Evolutionary conservation across 805 yeast genomes (phyloP).

Genomic region (Helenozyma baotianmanensis): DNA sequence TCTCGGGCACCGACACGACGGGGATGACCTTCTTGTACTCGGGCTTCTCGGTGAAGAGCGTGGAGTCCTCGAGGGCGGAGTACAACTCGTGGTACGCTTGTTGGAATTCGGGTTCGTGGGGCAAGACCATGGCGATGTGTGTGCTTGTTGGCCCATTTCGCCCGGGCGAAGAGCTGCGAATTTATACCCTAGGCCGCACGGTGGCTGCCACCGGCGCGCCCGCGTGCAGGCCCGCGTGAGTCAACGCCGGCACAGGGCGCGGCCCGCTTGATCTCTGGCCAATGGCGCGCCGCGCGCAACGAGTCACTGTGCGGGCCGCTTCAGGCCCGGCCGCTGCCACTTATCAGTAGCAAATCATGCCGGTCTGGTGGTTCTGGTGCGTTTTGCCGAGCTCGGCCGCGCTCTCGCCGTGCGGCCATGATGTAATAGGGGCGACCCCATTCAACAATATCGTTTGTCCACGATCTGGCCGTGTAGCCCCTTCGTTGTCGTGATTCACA

Average conservation of each 20-base stretch:
- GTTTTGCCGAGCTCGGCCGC: background rate
- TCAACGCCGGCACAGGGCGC: slow-evolving; percentile 1
- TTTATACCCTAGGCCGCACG: too few relatives aligned
- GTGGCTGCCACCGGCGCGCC: too few relatives aligned
- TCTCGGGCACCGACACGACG: slow-evolving; percentile 91
- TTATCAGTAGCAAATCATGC: slow-evolving; percentile 13
- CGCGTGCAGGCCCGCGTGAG: too few relatives aligned
- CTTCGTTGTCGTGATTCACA: too few relatives aligned
- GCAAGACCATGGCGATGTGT: slow-evolving; percentile 57
- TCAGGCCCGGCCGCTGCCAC: slow-evolving; percentile 12
- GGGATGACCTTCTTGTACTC: slow-evolving; percentile 84
- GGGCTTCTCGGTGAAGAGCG: slow-evolving; percentile 84
- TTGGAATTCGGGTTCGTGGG: slow-evolving; percentile 96
- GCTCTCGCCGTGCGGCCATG: background rate
- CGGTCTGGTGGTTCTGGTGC: background rate
- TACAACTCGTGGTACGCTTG: slow-evolving; percentile 96
- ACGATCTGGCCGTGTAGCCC: too few relatives aligned
- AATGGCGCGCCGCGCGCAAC: slow-evolving; percentile 6
- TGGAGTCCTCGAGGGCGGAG: slow-evolving; percentile 84
- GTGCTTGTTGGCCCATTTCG: background rate
- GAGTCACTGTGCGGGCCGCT: slow-evolving; percentile 7
- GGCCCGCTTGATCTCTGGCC: slow-evolving; percentile 11
- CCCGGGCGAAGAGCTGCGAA: too few relatives aligned
- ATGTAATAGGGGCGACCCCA: too few relatives aligned
- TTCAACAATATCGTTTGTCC: too few relatives aligned